Base-by-base conservation (phyloP, 768 basidiomycete genomes). In the Leccinellum rugosiceps region DNA sequence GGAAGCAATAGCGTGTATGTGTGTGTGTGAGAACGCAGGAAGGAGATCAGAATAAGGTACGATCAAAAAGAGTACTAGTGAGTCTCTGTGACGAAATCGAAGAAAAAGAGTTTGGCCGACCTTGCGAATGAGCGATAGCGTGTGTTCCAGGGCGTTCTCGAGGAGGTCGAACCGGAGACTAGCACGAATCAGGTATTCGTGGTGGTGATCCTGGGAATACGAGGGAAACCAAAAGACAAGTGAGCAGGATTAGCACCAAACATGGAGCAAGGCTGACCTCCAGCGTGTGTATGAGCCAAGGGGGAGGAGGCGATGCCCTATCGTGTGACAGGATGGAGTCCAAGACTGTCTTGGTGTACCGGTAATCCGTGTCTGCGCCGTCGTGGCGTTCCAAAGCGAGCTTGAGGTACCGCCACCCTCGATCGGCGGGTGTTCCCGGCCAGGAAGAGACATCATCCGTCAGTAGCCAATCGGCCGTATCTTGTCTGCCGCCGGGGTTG, bases 391-490 rank as follows among this genome's bases (percentile, higher is more conserved):
- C 83, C 59, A 98, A 77, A 19, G 87, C 82, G 62, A 85, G 80
- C 61, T 92, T 88, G 46, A 99, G 80, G 70, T 94, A 94, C 66
- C 89, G 82, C 91, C 94, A 94, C 5, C 87, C 93, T 59, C 90
- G 83, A 61, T 91, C 87, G 34, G 85, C 81, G 17, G 86, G 77
- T 6, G 88, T 82, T 4, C 95, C 95, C 19, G 88, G 81, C 88
- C 96, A 96, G 0, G 89, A 87, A 2, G 85, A 80, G 10, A 91
- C 80, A 58, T 86, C 84, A 66, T 93, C 90, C 19, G 86, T 86
- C 35, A 91, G 76, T 32, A 98, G 77, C 94, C 95, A 98, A 60
- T 88, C 85, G 1, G 85, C 84, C 4, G 80, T 82, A 54, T 89
- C 84, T 72, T 82, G 80, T 49, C 92, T 94, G 71, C 49, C 56